phyloP scores from a whole-genome alignment of 2,329 filamentous ascomycete species.

The Xylaria sp. region DNA sequence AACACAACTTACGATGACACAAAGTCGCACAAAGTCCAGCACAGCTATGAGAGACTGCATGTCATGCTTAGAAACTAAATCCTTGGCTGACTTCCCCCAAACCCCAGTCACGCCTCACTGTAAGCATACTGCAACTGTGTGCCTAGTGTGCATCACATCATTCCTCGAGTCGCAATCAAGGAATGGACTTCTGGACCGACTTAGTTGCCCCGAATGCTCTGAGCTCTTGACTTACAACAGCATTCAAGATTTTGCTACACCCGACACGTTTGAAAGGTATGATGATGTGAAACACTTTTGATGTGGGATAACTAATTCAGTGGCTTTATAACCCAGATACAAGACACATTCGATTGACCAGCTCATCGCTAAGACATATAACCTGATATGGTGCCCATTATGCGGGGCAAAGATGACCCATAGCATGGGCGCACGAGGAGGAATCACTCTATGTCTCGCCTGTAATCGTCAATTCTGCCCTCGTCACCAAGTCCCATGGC shows the following conservation, averaged over 20 bases:
- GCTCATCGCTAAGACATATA: slow-evolving; percentile 53
- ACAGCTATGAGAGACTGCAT: slow-evolving; percentile 20
- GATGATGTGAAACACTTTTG: background rate
- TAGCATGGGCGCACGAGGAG: slow-evolving; percentile 50
- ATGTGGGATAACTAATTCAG: background rate
- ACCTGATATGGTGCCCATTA: slow-evolving; percentile 64
- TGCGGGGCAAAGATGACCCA: slow-evolving; percentile 66
- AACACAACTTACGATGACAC: background rate
- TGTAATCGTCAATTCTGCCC: slow-evolving; percentile 57
- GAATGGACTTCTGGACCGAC: slow-evolving; percentile 2
- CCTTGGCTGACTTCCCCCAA: slow-evolving; percentile 8
- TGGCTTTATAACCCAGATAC: slow-evolving; percentile 23
- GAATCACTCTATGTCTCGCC: slow-evolving; percentile 55
- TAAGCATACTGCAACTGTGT: slow-evolving; percentile 28
- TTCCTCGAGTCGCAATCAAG: slow-evolving; percentile 32
- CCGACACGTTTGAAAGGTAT: slow-evolving; percentile 56
- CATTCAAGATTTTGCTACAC: slow-evolving; percentile 57
- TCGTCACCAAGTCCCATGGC: slow-evolving; percentile 55
- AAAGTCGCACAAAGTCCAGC: background rate
- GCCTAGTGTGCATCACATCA: slow-evolving; percentile 27
- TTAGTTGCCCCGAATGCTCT: slow-evolving; percentile 61
- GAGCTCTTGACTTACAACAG: slow-evolving; percentile 55
- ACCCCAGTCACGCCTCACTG: slow-evolving; percentile 26
- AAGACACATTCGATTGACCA: slow-evolving; percentile 22
- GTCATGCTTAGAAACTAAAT: slow-evolving; percentile 34